Evolutionary conservation across 1,284 basidiomycete genomes (phyloP), one percentile per base, ranked within the genome.

Genomic region (Megacollybia platyphylla): DNA sequence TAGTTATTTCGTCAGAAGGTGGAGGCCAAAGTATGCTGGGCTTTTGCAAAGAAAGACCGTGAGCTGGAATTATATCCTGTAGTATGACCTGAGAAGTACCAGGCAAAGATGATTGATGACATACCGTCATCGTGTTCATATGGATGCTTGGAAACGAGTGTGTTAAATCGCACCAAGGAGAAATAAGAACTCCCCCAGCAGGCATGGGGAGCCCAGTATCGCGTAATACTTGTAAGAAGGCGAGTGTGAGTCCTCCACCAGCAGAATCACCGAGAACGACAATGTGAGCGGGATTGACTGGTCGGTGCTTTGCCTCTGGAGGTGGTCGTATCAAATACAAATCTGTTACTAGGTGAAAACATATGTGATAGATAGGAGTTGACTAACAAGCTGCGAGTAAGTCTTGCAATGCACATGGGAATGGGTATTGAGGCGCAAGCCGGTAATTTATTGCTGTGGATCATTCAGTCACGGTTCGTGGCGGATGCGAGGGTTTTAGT

Each of bases 321-420:
- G 97, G 58, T 73, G 72, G 69, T 71, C 73, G 74, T 44, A 64
- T 68, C 42, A 66, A 56, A 55, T 65, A 77, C 37, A 70, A 48
- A 46, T 75, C 73, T 73, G 43, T 35, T 7, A 26, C 26, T 17
- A 18, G 31, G 46, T 15, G 49, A 29, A 42, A 39, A 34, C 10
- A 39, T 35, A 17, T 37, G 13, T 40, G 10, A 38, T 35, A 17
- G 27, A 24, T 15, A 11, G 30, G 13, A 28, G 5, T 24, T 24
- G 8, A 58, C 72, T 47, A 53, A 81, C 85, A 97, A 4, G 89
- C 82, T 1, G 91, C 86, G 7, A 96, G 55, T 39, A 80, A 67
- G 59, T 96, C 92, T 55, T 94, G 89, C 10, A 97, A 63, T 0
- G 86, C 90, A 52, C 94, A 97, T 0, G 94, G 94, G 62, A 97